These are phyloP conservation scores for Podospora didyma DNA, from an alignment of 495 filamentous ascomycete species.

Conservation along the genomic window DNA sequence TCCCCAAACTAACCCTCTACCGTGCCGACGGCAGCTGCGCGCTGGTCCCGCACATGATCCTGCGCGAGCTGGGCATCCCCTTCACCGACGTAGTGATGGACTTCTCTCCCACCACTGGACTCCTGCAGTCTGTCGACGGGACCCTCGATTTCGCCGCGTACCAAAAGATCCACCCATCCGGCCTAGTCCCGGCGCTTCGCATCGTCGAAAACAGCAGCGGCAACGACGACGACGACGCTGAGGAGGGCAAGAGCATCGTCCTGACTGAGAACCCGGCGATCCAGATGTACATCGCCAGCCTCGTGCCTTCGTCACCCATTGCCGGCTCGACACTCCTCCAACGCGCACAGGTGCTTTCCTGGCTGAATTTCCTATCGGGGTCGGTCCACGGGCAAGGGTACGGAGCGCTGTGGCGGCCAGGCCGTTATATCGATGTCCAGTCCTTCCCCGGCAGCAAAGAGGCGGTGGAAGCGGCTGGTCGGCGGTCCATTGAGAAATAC, in stretches of 20 bases:
- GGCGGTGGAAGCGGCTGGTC: neutral
- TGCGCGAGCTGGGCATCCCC: neutral
- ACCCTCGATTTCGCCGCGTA: neutral
- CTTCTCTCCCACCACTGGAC: too few species aligned
- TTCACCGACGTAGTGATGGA: neutral
- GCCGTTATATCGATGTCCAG: neutral
- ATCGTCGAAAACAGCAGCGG: neutral
- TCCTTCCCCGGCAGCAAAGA: neutral
- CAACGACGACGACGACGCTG: too few species aligned
- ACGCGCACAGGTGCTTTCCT: neutral
- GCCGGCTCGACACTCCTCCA: neutral
- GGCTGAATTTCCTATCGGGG: slow-evolving; percentile 1
- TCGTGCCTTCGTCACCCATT: neutral
- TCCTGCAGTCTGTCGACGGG: neutral
- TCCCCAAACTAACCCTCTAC: neutral
- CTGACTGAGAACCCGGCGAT: neutral
- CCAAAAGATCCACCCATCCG: neutral
- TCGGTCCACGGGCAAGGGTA: slow-evolving; percentile 1
- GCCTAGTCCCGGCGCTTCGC: neutral
- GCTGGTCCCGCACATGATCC: neutral
- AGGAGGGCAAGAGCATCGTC: neutral
- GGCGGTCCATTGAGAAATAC: neutral
- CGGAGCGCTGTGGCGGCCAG: neutral
- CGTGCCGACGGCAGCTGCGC: slow-evolving; percentile 2
- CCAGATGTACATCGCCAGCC: neutral